Conservation (phyloP, 768 basidiomycete genomes). For the Xerocomellus dryophilus region DNA sequence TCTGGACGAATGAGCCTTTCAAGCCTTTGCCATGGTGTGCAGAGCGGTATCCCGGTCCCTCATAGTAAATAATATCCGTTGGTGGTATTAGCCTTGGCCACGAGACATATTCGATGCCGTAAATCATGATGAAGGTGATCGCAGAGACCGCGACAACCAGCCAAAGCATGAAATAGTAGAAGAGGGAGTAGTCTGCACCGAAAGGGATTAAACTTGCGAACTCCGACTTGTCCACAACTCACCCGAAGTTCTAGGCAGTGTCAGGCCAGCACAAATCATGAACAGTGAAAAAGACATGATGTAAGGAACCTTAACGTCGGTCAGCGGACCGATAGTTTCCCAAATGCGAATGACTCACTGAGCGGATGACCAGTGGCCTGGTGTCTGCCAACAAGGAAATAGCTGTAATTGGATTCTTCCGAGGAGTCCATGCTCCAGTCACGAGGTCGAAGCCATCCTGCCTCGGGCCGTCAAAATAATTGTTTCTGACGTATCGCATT, state of each 20-base stretch:
- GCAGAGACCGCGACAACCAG: constrained; percentile 59
- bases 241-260: constrained; percentile 87
- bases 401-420: constrained; percentile 65
- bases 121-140: constrained; percentile 67
- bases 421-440: constrained; percentile 88
- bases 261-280: constrained; percentile 84
- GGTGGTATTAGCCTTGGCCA: constrained; percentile 89
- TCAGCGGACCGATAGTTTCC: constrained; percentile 1
- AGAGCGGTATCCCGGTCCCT: constrained; percentile 84
- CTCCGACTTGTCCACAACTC: constrained; percentile 28
- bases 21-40: constrained; percentile 75
- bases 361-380: constrained; percentile 78
- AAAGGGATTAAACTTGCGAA: neutral
- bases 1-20: constrained; percentile 34
- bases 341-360: constrained; percentile 50
- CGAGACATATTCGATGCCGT: constrained; percentile 92
- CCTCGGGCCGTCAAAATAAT: constrained; percentile 91
- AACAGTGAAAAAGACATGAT: constrained; percentile 76
- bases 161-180: constrained; percentile 86
- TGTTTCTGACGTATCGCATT: constrained; percentile 90
- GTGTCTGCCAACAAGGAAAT: constrained; percentile 72
- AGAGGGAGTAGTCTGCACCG: constrained; percentile 71
- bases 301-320: constrained; percentile 71
- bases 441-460: constrained; percentile 94
- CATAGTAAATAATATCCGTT: constrained; percentile 77